Evolutionary conservation across 1,284 basidiomycete genomes (phyloP).

Genomic region (Mycena citricolor): DNA sequence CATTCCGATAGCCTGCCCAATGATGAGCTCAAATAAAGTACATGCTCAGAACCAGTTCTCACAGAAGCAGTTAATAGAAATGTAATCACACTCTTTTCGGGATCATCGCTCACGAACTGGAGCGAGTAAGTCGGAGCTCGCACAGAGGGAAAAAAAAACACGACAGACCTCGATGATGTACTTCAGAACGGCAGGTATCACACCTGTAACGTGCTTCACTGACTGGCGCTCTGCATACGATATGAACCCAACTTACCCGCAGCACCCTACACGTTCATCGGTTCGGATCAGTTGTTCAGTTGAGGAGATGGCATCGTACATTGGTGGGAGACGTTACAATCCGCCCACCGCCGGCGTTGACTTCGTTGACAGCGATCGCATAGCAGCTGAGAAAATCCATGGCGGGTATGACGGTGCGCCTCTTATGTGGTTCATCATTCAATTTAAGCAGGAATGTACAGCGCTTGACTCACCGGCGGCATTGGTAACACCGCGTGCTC

Average conservation of each 20-base stretch:
- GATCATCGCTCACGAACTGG: conserved; percentile 86
- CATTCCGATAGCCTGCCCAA: conserved; percentile 89
- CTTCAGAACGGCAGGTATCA: conserved; percentile 89
- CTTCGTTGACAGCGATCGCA: conserved; percentile 88
- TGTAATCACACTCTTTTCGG: conserved; percentile 82
- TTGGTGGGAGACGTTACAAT: conserved; percentile 95
- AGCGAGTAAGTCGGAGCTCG: no score
- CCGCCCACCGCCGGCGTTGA: conserved; percentile 85
- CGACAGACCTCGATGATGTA: conserved; percentile 75
- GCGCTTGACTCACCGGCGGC: conserved; percentile 61
- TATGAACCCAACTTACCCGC: no score
- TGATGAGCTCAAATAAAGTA: no score
- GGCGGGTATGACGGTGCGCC: conserved; percentile 85
- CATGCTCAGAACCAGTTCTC: conserved; percentile 29
- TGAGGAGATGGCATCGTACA: no score
- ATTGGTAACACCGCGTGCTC: conserved; percentile 83
- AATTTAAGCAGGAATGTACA: conserved; percentile 4
- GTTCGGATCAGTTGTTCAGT: no score
- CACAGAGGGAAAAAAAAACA: conserved; percentile 1
- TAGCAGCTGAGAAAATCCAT: conserved; percentile 94
- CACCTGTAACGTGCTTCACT: conserved; percentile 85
- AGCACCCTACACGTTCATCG: no score
- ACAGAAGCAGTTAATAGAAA: conserved; percentile 84
- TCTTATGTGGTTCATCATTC: no score
- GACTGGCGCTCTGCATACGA: no score